Evolutionary conservation across 169 alveolate species (phyloP), one percentile per base, ranked within the genome.

Genomic region (Plasmodium cynomolgi): DNA sequence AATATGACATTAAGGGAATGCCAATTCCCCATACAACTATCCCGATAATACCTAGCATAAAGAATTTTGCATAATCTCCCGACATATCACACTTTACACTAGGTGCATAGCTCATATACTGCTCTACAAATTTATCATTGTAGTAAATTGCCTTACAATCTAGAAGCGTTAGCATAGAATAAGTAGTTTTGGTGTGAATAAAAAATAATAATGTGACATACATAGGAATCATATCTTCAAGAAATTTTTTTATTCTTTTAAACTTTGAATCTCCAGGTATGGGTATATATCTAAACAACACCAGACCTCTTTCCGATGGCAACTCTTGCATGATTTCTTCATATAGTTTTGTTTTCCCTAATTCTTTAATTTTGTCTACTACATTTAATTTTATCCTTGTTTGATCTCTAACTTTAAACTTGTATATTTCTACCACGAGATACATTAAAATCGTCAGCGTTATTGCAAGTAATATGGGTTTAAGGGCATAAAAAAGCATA

Each of bases 191-290:
- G 29, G 98, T 96, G 83, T 97, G 96, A 13, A 96, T 90, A 91
- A 96, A 97, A 95, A 97, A 97, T 39, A 97, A 95, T 84, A 97
- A 96, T 29, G 98, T 97, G 83, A 97, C 98, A 83, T 97, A 96
- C 81, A 97, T 96, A 73, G 98, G 98, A 93, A 96, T 97, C 98
- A 97, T 97, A 83, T 97, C 98, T 71, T 97, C 98, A 77, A 97
- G 84, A 75, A 96, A 96, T 90, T 96, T 96, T 83, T 50, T 84
- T 84, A 94, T 85, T 26, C 97, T 81, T n/a, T 91, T 83, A 95
- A 95, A 96, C 31, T 58, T 72, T 15, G 97, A 95, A 80, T 96
- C 97, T 29, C 97, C 97, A 33, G 98, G 98, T 79, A 96, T 90
- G 20, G 98, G 97, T 34, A 97, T 95, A 81, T 97, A 97, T 41